These are phyloP conservation scores for Alternaria tenuissima DNA, from an alignment of 2,329 filamentous ascomycete species.

Conservation along the genomic window DNA sequence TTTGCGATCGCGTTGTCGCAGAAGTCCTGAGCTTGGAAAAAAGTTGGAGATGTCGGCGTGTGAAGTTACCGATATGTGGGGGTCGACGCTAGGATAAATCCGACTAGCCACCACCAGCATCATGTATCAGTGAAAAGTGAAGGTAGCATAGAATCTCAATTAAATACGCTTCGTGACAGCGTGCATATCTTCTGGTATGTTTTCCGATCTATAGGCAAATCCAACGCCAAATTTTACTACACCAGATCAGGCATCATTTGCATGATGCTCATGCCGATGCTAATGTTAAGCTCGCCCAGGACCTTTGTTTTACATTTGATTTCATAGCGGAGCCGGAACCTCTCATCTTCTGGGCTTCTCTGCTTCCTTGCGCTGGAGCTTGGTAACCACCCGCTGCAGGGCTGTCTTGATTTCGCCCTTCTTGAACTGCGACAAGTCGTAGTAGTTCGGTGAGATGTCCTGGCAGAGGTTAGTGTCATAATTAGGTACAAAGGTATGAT, in stretches of 20 bases:
- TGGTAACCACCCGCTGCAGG: constrained; percentile 62
- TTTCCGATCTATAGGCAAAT: background rate
- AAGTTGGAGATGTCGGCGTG: constrained; percentile 41
- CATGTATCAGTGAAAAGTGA: background rate
- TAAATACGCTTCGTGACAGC: background rate
- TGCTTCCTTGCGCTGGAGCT: constrained; percentile 62
- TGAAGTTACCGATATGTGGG: constrained; percentile 19
- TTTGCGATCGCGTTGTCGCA: constrained; percentile 28
- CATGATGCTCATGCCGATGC: background rate
- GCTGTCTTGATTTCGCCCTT: constrained; percentile 85
- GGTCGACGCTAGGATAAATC: constrained; percentile 14
- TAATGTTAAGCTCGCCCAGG: background rate
- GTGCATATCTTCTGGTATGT: background rate
- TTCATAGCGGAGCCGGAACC: background rate
- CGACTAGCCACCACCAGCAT: constrained; percentile 5
- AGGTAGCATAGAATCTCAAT: background rate
- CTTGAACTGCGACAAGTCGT: constrained; percentile 80
- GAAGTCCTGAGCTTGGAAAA: constrained; percentile 32
- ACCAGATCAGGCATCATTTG: background rate
- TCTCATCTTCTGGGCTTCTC: constrained; percentile 28
- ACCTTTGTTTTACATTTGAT: background rate
- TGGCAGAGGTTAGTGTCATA: constrained; percentile 47
- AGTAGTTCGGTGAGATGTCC: constrained; percentile 95
- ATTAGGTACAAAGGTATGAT: background rate
- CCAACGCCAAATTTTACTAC: background rate